These are phyloP conservation scores for Arthrobotrys sinensis DNA, from an alignment of 2,329 filamentous ascomycete genomes.

Conservation along the genomic window DNA sequence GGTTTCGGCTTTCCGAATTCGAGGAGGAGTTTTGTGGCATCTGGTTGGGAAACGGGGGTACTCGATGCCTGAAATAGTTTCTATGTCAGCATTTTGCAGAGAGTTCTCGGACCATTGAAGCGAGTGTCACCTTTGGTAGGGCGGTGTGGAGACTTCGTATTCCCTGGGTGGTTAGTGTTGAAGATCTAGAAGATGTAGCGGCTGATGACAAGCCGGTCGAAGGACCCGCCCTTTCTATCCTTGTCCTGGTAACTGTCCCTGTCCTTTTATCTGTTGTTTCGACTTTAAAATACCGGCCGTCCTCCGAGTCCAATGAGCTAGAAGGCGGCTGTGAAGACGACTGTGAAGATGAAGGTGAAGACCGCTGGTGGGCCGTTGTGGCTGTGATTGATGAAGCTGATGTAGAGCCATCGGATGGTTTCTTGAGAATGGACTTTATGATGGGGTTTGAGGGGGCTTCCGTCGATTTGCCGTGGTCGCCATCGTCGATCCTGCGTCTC, in stretches of 20 bases:
- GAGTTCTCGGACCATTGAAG: background rate
- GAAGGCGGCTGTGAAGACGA: background rate
- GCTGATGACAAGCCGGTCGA: background rate
- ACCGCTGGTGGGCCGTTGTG: background rate
- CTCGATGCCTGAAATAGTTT: conserved; percentile 1
- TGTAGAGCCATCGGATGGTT: conserved; percentile 22
- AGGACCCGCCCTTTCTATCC: conserved; percentile 43
- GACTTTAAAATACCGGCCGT: conserved; percentile 37
- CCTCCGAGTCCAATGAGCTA: conserved; percentile 44
- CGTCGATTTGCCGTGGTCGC: conserved; percentile 38
- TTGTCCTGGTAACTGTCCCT: conserved; percentile 28
- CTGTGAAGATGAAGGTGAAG: background rate
- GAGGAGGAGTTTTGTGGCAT: conserved; percentile 32
- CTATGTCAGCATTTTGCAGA: background rate
- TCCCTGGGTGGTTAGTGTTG: background rate
- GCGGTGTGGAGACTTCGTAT: background rate
- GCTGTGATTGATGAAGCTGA: background rate
- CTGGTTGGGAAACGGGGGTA: conserved; percentile 17
- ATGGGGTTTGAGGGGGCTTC: conserved; percentile 47
- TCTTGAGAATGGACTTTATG: conserved; percentile 60
- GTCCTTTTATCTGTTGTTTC: conserved; percentile 46
- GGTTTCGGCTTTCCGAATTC: conserved; percentile 35
- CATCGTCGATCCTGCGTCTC: conserved; percentile 51
- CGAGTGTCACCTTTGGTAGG: background rate
- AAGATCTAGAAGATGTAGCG: background rate